These are phyloP conservation scores for Suhomyces choctaworum DNA, from an alignment of 1,139 yeast genomes.

Conservation along the genomic window DNA sequence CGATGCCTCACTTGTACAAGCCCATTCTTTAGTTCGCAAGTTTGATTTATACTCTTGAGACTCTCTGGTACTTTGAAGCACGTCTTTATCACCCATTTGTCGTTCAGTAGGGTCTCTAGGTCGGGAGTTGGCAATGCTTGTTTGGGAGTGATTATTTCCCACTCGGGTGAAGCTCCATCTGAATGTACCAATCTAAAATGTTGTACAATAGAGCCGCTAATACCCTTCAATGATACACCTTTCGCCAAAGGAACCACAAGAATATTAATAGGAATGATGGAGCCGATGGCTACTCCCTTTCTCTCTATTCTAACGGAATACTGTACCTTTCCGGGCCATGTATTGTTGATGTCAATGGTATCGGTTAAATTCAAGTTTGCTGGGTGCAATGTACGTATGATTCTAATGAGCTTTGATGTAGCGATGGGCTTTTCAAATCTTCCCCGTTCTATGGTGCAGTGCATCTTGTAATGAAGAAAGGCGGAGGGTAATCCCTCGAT, in stretches of 20 bases:
- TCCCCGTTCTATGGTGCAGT: constrained; percentile 56
- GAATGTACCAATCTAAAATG: constrained; percentile 42
- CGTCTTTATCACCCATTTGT: constrained; percentile 53
- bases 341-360: constrained; percentile 58
- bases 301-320: constrained; percentile 58
- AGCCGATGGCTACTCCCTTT: constrained; percentile 63
- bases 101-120: constrained; percentile 35
- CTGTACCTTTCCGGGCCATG: constrained; percentile 67
- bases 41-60: constrained; percentile 56
- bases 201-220: constrained; percentile 54
- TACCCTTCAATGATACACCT: constrained; percentile 51
- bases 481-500: constrained; percentile 64
- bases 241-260: constrained; percentile 61
- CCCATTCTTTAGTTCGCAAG: constrained; percentile 51
- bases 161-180: constrained; percentile 45
- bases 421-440: constrained; percentile 45
- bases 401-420: constrained; percentile 34
- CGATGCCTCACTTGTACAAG: constrained; percentile 62
- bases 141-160: constrained; percentile 38
- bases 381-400: constrained; percentile 53
- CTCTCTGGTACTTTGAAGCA: constrained; percentile 52
- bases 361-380: constrained; percentile 52
- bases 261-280: constrained; percentile 51
- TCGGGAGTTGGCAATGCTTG: constrained; percentile 31
- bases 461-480: constrained; percentile 54